Evolutionary conservation across 352 stramenopile species (phyloP), one percentile per base, ranked within the genome.

Genomic region (Pythium phragmiticola): DNA sequence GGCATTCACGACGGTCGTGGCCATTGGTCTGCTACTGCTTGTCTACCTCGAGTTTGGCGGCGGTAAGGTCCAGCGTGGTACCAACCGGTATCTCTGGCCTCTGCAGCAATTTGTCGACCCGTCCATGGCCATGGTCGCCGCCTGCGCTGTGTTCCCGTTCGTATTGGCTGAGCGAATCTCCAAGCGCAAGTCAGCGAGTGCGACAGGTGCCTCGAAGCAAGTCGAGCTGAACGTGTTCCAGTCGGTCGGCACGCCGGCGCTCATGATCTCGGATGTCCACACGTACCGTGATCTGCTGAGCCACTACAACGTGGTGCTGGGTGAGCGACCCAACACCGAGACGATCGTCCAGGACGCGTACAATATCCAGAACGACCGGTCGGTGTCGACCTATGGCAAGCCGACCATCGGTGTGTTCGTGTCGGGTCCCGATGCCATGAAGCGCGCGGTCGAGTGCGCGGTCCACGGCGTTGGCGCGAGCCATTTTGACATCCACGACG

Each of bases 61-160:
- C 3, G 69, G 60, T 41, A 70, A 66, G 42, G 56, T 73, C 45
- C 14, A 57, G 6, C 36, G 21, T 13, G 47, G 47, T n/a, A 41
- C 39, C 2, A 42, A 66, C 37, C n/a, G 14, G 9, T 7, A 41
- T 0, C 47, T 66, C 7, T 77, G 71, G 71, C 57, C 58, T 11
- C 28, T 75, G 17, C 60, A 75, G 39, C 47, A 64, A 7, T 60
- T 70, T n/a, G 47, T 70, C 9, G 60, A 78, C 48, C 12, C 43
- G 1, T 3, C 7, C n/a, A 36, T 69, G 49, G n/a, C 51, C 26
- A 53, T 69, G 14, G 41, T 43, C 13, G 47, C 41, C 13, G 63
- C 45, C 1, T 28, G 54, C 7, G 7, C 57, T 8, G 51, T 65
- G 39, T 65, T 60, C 11, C 21, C 17, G 9, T 55, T 49, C 36